Percentiles rank a stretch among this genome's conserved stretches.
phyloP scores from a whole-genome alignment of 2,329 filamentous ascomycete genomes.

The Cyclaneusma minus region DNA sequence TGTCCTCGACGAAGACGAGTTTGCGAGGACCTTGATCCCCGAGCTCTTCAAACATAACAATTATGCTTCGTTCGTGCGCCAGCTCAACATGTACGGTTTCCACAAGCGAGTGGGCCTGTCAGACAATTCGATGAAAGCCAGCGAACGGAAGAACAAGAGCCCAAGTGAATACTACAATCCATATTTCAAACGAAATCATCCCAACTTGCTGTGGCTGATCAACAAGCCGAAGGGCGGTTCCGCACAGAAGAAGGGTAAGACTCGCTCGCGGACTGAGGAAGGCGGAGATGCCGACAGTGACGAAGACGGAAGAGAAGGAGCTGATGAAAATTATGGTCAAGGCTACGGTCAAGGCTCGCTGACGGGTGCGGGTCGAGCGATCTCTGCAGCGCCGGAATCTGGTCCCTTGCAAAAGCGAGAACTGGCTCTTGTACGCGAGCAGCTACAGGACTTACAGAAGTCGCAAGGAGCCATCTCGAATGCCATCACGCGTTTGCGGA shows the following conservation, averaged over 20 bases:
- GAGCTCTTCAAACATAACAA: slow-evolving; percentile 71
- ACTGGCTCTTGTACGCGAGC: slow-evolving; percentile 59
- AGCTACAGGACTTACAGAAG: slow-evolving; percentile 67
- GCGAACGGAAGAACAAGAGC: slow-evolving; percentile 92
- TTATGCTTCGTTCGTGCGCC: slow-evolving; percentile 62
- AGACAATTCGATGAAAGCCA: slow-evolving; percentile 95
- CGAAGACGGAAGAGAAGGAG: slow-evolving; percentile 35
- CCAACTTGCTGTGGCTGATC: slow-evolving; percentile 88
- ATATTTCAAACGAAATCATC: slow-evolving; percentile 85
- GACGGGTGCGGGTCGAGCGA: slow-evolving; percentile 21
- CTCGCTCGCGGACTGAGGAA: slow-evolving; percentile 24
- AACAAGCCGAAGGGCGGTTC: slow-evolving; percentile 77
- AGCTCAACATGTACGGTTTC: slow-evolving; percentile 51
- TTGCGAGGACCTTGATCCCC: slow-evolving; percentile 57
- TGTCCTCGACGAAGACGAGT: slow-evolving; percentile 88
- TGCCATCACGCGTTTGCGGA: slow-evolving; percentile 64
- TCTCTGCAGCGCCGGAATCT: slow-evolving; percentile 18
- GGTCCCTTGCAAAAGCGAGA: slow-evolving; percentile 52
- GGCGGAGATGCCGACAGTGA: slow-evolving; percentile 58
- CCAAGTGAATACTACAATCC: slow-evolving; percentile 97
- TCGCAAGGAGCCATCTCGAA: slow-evolving; percentile 77
- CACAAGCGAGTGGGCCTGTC: slow-evolving; percentile 70
- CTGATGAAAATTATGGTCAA: slow-evolving; percentile 20
- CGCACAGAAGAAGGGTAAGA: slow-evolving; percentile 36
- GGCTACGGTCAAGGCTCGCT: slow-evolving; percentile 24